These are phyloP conservation scores for Fraxinus velutina DNA, from an alignment of 305 asterid species.

Conservation along the genomic window DNA sequence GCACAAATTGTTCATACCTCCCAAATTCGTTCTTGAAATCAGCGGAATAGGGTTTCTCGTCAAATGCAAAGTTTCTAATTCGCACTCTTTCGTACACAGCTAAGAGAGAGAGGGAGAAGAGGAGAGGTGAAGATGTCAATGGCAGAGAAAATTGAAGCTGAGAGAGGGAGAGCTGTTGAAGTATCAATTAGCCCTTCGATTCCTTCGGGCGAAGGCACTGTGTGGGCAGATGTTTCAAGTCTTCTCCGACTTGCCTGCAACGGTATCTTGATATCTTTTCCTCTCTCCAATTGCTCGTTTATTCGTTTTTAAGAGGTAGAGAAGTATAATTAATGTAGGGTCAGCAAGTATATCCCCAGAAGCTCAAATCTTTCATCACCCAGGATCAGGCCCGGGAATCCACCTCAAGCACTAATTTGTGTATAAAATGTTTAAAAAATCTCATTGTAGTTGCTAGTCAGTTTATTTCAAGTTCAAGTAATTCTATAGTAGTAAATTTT, in stretches of 20 bases:
- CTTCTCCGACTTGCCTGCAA: constrained; percentile 62
- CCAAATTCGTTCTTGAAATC: not conserved
- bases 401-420: not conserved
- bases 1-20: not conserved
- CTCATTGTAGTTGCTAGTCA: not conserved
- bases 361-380: not conserved
- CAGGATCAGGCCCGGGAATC: not conserved
- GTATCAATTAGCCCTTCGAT: constrained; percentile 49
- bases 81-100: not conserved
- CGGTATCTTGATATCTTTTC: constrained; percentile 51
- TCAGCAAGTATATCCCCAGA: not conserved
- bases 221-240: constrained; percentile 77
- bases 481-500: not conserved
- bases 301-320: not conserved
- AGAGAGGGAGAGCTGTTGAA: constrained; percentile 31
- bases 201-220: constrained; percentile 65
- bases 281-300: constrained; percentile 14
- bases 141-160: constrained; percentile 37
- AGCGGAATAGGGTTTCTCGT: not conserved
- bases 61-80: not conserved
- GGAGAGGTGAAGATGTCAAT: constrained; percentile 16
- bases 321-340: not conserved
- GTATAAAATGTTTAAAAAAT: not conserved
- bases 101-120: not conserved
- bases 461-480: not conserved